Base-by-base conservation (phyloP, 164 flowering plant genomes). In the Amborella trichopoda region DNA sequence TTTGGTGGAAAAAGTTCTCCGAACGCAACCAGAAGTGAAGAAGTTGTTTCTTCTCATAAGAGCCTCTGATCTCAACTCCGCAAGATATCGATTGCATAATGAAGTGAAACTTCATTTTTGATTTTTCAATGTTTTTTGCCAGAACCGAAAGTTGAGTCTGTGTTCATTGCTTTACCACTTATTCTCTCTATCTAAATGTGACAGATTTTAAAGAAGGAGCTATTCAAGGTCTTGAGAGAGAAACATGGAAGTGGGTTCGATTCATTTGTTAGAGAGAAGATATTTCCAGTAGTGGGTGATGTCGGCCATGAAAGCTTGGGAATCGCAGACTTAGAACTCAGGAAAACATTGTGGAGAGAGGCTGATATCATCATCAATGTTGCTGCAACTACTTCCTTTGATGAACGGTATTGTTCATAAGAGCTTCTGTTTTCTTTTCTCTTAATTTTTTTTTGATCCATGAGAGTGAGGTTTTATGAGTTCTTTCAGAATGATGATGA, bases 21-120 rank as follows among this genome's bases (percentile, higher is more conserved):
- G 83, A 54, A 46, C 49, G 40, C 83, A 79, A 53, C 91, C 86
- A 23, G 56, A 77, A 41, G 72, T 79, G 56, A 77, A 73, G 67
- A 71, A 53, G 56, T 60, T 82, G 17, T 77, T 50, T 50, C 75
- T 82, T 40, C 69, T 82, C 0, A 4, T 79, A 20, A 66, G 93
- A 64, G 83, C 80, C 11, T 18, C 54, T 3, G 75, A 77, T 58
- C 5, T 36, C 9, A 53, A 60, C 1, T 52, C 73, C 4, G 87
- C 83, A 28, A 26, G 42, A 0, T 64, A 54, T 26, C 77, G 90
- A 11, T 48, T 81, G 86, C 74, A 63, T 10, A 40, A 21, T 5
- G 28, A 26, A 16, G 12, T 22, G 16, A 23, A 2, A 3, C 21
- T 46, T 44, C 30, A 4, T 5, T 25, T 24, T n/a, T 14, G 3